Conservation (phyloP, 2,329 filamentous ascomycete species). For the Fusarium nelsonii region DNA sequence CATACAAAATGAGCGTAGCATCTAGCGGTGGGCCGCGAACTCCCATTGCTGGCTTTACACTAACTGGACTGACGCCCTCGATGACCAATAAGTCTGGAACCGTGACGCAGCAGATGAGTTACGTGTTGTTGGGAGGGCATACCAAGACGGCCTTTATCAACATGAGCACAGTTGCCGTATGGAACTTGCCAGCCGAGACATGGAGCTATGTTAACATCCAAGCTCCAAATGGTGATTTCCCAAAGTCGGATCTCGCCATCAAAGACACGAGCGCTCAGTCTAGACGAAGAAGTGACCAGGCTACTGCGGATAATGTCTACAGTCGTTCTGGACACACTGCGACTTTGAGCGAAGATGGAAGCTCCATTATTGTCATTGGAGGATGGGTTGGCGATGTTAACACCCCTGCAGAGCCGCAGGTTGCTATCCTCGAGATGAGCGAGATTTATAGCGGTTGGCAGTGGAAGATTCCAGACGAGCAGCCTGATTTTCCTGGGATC, state of each 20-base stretch:
- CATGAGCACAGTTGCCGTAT: slow-evolving; percentile 90
- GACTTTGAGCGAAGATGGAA: slow-evolving; percentile 82
- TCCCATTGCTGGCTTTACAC: slow-evolving; percentile 86
- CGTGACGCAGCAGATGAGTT: slow-evolving; percentile 79
- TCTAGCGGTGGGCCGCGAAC: slow-evolving; percentile 72
- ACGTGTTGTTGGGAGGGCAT: slow-evolving; percentile 87
- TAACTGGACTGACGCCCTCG: slow-evolving; percentile 79
- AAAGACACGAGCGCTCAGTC: slow-evolving; percentile 46
- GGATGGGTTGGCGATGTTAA: slow-evolving; percentile 91
- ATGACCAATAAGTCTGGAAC: slow-evolving; percentile 75
- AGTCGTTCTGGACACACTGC: slow-evolving; percentile 91
- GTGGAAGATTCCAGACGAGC: slow-evolving; percentile 73
- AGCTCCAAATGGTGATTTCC: slow-evolving; percentile 50
- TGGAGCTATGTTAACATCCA: slow-evolving; percentile 86
- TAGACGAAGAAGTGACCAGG: slow-evolving; percentile 37
- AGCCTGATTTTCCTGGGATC: slow-evolving; percentile 61
- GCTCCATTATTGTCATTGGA: slow-evolving; percentile 81
- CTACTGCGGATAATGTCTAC: slow-evolving; percentile 66
- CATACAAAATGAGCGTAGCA: slow-evolving; percentile 56
- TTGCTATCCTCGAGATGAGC: slow-evolving; percentile 81
- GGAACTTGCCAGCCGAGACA: slow-evolving; percentile 84
- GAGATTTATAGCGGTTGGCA: slow-evolving; percentile 80
- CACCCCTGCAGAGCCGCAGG: slow-evolving; percentile 82
- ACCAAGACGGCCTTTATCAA: slow-evolving; percentile 88
- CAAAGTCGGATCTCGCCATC: slow-evolving; percentile 68